A percentile compares a stretch with the other conserved stretches of the same genome.
Conservation (phyloP, 2,329 filamentous ascomycete species). For the Diaporthe vexans region DNA sequence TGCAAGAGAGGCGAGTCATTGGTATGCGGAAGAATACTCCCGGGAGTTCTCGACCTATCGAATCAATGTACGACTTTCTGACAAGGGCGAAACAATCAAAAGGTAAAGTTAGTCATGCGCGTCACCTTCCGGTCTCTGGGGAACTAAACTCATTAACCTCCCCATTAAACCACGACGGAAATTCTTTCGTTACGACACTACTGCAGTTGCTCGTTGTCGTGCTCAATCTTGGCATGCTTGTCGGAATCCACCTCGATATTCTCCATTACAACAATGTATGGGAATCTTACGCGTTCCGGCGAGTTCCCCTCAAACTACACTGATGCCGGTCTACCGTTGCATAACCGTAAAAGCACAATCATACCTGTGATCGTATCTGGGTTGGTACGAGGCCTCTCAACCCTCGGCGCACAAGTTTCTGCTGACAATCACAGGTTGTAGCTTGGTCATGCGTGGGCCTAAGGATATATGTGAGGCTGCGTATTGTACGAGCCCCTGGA, state of each 20-base stretch:
- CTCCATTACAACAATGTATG: neutral
- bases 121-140: too few relatives aligned
- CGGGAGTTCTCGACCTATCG: neutral
- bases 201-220: neutral
- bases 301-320: slow-evolving; percentile 5
- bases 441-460: slow-evolving; percentile 4
- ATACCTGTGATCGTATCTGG: neutral
- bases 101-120: neutral
- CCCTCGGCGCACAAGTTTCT: neutral
- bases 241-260: neutral
- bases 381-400: neutral
- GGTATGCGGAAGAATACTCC: neutral
- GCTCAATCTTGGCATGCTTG: neutral
- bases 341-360: slow-evolving; percentile 8
- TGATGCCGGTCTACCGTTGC: neutral
- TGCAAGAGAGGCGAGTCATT: slow-evolving; percentile 7
- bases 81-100: slow-evolving; percentile 1
- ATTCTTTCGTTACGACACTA: neutral
- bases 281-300: neutral
- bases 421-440: slow-evolving; percentile 1
- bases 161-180: neutral
- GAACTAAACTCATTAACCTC: neutral
- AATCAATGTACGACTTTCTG: neutral
- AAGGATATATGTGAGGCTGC: neutral
- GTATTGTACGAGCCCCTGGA: neutral